phyloP scores from a whole-genome alignment of 257 asterid species.

The Solanum microdontum region DNA sequence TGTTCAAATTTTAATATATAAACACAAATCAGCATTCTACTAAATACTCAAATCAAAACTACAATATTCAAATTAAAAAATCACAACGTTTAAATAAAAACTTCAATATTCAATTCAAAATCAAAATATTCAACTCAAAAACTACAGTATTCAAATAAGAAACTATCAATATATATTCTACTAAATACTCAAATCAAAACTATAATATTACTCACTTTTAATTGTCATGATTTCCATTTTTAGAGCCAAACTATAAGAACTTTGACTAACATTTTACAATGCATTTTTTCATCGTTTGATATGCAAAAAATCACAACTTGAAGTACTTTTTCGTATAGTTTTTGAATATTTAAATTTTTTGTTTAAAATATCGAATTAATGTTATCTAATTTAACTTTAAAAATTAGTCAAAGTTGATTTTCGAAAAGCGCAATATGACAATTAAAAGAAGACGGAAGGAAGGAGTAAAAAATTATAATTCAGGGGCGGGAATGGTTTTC shows the following conservation, averaged over 20 bases:
- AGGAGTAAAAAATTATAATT: no score
- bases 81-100: neutral
- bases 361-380: no score
- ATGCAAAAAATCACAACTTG: neutral
- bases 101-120: neutral
- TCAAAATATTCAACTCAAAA: neutral
- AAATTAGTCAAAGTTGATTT: no score
- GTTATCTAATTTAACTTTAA: neutral
- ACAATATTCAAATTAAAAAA: neutral
- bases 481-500: no score
- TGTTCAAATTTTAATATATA: neutral
- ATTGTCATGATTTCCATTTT: no score
- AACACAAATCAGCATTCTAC: neutral
- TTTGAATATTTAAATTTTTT: no score
- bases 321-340: no score
- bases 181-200: neutral
- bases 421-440: no score
- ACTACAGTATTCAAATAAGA: neutral
- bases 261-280: no score
- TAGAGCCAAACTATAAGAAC: no score
- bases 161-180: neutral
- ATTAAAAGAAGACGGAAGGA: no score
- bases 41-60: neutral
- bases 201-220: no score
- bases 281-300: neutral